Evolutionary conservation across 306 rosid species (phyloP).

Genomic region (Begonia loranthoides): DNA sequence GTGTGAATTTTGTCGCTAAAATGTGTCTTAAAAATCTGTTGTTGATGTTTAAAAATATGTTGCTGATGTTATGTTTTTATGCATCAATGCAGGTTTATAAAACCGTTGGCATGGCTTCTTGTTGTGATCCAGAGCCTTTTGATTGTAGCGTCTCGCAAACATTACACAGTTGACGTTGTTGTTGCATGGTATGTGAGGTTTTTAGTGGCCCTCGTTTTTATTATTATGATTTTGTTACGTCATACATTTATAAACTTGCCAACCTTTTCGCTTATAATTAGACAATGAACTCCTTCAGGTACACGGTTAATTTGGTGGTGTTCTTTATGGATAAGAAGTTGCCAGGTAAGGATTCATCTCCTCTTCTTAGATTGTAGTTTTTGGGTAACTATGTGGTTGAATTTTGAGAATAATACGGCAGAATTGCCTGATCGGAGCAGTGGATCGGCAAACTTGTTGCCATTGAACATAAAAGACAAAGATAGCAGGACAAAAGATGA

Average conservation of each 20-base stretch:
- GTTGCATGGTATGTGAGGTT: slow-evolving; percentile 63
- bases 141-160: slow-evolving; percentile 95
- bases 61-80: not conserved
- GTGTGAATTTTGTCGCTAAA: too few species aligned
- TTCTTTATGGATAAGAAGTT: slow-evolving; percentile 75
- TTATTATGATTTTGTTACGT: too few species aligned
- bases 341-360: slow-evolving; percentile 41
- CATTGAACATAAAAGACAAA: slow-evolving; percentile 64
- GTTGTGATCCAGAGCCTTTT: slow-evolving; percentile 75
- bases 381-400: not conserved
- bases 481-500: slow-evolving; percentile 74
- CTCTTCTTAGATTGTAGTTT: not conserved
- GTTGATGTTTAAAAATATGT: not conserved
- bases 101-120: slow-evolving; percentile 80
- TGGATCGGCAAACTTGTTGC: slow-evolving; percentile 47
- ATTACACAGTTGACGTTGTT: slow-evolving; percentile 91
- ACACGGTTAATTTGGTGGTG: slow-evolving; percentile 91
- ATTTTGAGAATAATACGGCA: slow-evolving; percentile 16
- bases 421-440: slow-evolving; percentile 80
- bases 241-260: too few species aligned
- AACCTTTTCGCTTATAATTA: not conserved
- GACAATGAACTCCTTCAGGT: slow-evolving; percentile 35
- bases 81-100: slow-evolving; percentile 38
- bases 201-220: too few species aligned
- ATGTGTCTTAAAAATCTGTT: too few species aligned